A percentile compares a stretch with the other conserved stretches of the same genome.
Evolutionary conservation across 768 basidiomycete genomes (phyloP).

Genomic region (Kwoniella pini): DNA sequence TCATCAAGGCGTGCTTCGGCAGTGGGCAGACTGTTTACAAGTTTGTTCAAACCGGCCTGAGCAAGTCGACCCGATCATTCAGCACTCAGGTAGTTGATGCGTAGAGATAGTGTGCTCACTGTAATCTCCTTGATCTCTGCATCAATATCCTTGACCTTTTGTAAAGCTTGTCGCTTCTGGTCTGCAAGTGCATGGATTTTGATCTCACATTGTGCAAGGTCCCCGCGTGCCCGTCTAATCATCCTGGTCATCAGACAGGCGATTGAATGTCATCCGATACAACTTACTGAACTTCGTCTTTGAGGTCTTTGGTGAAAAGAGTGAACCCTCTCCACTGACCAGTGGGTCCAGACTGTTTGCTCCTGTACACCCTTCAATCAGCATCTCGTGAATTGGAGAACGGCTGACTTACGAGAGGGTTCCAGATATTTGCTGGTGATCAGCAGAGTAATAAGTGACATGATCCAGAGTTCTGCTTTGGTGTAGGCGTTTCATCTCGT

Average conservation of each 20-base stretch:
- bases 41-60: constrained; percentile 7
- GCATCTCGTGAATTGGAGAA: background rate
- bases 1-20: constrained; percentile 2
- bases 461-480: constrained; percentile 4
- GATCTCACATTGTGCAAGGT: background rate
- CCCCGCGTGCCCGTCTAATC: background rate
- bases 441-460: constrained; percentile 28
- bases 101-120: constrained; percentile 54
- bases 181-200: constrained; percentile 13
- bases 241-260: background rate
- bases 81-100: background rate
- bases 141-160: constrained; percentile 3
- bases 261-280: background rate
- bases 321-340: constrained; percentile 18
- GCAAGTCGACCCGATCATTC: background rate
- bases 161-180: constrained; percentile 2
- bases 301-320: constrained; percentile 19
- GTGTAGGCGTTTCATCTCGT: constrained; percentile 46
- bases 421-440: constrained; percentile 10
- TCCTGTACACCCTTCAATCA: background rate
- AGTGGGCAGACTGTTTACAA: constrained; percentile 9
- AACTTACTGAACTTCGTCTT: constrained; percentile 20
- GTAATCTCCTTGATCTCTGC: constrained; percentile 11
- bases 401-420: constrained; percentile 4
- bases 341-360: constrained; percentile 21